Evolutionary conservation across 2,329 filamentous ascomycete genomes (phyloP).

Genomic region (Ceratocystiopsis brevicomis): DNA sequence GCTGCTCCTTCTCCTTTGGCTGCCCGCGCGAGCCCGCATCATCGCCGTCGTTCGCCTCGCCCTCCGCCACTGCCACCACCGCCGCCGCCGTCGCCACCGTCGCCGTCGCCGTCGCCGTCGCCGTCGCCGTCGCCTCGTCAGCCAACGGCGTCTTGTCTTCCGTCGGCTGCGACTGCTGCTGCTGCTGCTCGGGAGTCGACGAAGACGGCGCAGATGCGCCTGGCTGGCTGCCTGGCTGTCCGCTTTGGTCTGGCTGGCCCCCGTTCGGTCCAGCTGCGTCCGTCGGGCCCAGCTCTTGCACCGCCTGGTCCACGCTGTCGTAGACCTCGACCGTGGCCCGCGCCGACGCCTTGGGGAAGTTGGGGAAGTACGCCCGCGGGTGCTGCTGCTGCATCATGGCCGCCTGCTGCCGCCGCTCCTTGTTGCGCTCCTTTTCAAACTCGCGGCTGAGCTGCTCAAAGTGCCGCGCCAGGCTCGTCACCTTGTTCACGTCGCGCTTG

Average conservation of each 20-base stretch:
- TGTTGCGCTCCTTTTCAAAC: constrained; percentile 83
- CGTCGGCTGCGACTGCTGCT: not conserved
- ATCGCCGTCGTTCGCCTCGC: not conserved
- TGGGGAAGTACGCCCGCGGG: constrained; percentile 60
- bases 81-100: not conserved
- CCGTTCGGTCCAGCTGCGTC: constrained; percentile 17
- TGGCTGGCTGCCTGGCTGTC: not conserved
- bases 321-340: constrained; percentile 94
- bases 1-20: not conserved
- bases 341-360: constrained; percentile 54
- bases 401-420: constrained; percentile 64
- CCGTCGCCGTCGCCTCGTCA: not conserved
- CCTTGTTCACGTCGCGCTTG: constrained; percentile 54
- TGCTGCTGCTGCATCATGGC: constrained; percentile 48
- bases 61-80: not conserved
- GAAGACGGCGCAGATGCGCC: too few species aligned
- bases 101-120: not conserved
- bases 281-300: constrained; percentile 54
- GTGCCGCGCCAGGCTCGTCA: constrained; percentile 82
- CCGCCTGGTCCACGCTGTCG: constrained; percentile 79
- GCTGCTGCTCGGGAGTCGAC: too few species aligned
- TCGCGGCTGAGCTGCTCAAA: constrained; percentile 94
- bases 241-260: not conserved
- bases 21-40: not conserved
- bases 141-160: not conserved